Conservation (phyloP, 352 stramenopile species). For the Phytopythium cucurbitacearum region DNA sequence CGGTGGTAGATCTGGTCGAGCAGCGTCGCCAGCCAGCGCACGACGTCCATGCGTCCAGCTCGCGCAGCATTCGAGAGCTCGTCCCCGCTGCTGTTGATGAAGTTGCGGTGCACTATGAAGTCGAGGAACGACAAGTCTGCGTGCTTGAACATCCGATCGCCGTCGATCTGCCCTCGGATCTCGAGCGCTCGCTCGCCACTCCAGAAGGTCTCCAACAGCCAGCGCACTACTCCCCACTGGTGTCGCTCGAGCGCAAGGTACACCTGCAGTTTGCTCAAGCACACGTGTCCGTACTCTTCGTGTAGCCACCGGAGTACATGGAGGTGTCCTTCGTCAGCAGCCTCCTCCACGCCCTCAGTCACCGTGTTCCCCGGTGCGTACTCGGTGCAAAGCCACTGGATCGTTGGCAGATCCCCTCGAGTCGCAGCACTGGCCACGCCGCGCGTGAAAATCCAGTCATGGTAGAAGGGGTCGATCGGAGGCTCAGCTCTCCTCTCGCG, state of each 20-base stretch:
- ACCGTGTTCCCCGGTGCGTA: neutral
- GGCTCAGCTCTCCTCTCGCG: neutral
- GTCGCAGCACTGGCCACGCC: slow-evolving; percentile 11
- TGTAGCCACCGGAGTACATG: slow-evolving; percentile 14
- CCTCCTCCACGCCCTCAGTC: neutral
- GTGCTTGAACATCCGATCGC: slow-evolving; percentile 15
- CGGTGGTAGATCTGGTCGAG: no score
- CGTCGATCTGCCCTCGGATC: slow-evolving; percentile 14
- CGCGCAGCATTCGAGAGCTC: slow-evolving; percentile 12
- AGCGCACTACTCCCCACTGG: slow-evolving; percentile 13
- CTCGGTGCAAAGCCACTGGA: slow-evolving; percentile 10
- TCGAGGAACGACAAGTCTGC: slow-evolving; percentile 15
- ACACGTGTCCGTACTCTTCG: slow-evolving; percentile 6
- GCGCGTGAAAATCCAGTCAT: slow-evolving; percentile 16
- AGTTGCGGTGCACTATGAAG: slow-evolving; percentile 8
- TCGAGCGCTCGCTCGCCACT: slow-evolving; percentile 5
- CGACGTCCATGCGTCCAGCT: neutral
- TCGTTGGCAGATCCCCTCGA: slow-evolving; percentile 7
- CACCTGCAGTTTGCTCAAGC: slow-evolving; percentile 6
- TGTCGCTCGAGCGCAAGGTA: slow-evolving; percentile 9
- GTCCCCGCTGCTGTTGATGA: slow-evolving; percentile 5
- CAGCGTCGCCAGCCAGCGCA: neutral
- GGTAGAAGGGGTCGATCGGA: slow-evolving; percentile 12
- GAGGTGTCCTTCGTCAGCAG: slow-evolving; percentile 10
- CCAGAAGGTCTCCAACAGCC: slow-evolving; percentile 11